These are phyloP conservation scores for Ocimum tenuiflorum DNA, from an alignment of 257 asterid genomes.

Conservation along the genomic window DNA sequence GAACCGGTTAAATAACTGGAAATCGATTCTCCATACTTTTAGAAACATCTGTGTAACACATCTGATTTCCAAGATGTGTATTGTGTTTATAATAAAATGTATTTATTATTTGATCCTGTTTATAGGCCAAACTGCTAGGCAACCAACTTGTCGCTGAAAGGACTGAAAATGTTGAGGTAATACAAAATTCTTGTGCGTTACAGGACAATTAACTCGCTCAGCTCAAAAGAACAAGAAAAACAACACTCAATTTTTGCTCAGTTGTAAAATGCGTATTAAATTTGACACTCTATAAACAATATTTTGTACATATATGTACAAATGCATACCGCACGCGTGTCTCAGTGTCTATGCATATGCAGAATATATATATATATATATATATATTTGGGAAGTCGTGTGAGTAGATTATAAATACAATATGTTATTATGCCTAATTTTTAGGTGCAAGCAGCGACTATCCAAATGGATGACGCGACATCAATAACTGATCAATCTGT, in stretches of 20 bases:
- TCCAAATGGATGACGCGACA: slow-evolving; percentile 19
- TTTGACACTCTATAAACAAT: neutral
- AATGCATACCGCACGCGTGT: too few relatives aligned
- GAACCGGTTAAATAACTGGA: too few relatives aligned
- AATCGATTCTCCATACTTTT: too few relatives aligned
- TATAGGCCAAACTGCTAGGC: slow-evolving; percentile 43
- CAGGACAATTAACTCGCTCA: neutral
- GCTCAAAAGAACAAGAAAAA: too few relatives aligned
- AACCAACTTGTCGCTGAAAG: slow-evolving; percentile 15
- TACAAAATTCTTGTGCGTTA: neutral
- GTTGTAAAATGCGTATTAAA: too few relatives aligned
- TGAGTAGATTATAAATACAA: neutral
- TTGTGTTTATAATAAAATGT: neutral
- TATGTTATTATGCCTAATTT: neutral
- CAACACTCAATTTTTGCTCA: too few relatives aligned
- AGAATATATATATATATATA: too few relatives aligned
- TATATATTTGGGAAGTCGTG: too few relatives aligned
- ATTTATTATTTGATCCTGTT: neutral
- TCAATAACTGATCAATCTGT: slow-evolving; percentile 10
- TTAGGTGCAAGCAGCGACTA: slow-evolving; percentile 15
- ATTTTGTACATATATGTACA: neutral
- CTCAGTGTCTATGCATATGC: too few relatives aligned
- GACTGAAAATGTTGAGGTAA: slow-evolving; percentile 34
- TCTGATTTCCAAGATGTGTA: too few relatives aligned
- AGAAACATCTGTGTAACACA: too few relatives aligned